Base-by-base conservation (phyloP, 2,329 filamentous ascomycete genomes). In the Aspergillus sp. region DNA sequence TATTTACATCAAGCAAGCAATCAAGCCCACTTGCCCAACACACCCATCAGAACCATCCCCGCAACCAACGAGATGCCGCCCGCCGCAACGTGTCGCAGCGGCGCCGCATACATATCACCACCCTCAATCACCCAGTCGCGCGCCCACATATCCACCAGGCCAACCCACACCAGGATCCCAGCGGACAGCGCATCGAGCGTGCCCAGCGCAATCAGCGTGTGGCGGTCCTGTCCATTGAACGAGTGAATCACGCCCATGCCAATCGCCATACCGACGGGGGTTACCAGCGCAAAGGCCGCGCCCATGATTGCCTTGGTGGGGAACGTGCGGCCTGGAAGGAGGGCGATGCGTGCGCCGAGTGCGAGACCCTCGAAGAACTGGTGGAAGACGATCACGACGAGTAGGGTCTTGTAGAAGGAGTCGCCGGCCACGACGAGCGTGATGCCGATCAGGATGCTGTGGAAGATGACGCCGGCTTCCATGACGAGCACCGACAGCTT, bases 361-460 rank as follows among this genome's bases (percentile, higher is more conserved):
- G 89, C 89, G 46, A 92, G 79, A 4, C 90, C 89, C 69, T 91
- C 89, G 65, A 93, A 90, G 77, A 90, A 85, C 67, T 91, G 89
- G 68, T 91, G 89, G 76, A 91, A 91, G 56, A 91, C 75, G 57
- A 92, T 90, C 54, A 91, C 89, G 45, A 80, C 72, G 62, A 83
- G 77, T 2, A 84, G 73, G 0, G 80, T 82, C 41, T 76, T 74
- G 70, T 83, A 83, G 65, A 77, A 80, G 4, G 75, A 78, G 66
- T 84, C 80, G 2, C 77, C 77, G 0, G 80, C 76, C 1, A 82
- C 79, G 6, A 82, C 72, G 1, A 75, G 65, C 1, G 73, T 75
- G 9, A 75, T 52, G 1, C 73, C 73, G 66, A 89, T 89, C 3
- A 89, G 76, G 46, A 77, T 69, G 66, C 68, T 90, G 74, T 91